These are phyloP conservation scores for Tephrocybe sp. DNA, from an alignment of 768 basidiomycete species.

Conservation along the genomic window DNA sequence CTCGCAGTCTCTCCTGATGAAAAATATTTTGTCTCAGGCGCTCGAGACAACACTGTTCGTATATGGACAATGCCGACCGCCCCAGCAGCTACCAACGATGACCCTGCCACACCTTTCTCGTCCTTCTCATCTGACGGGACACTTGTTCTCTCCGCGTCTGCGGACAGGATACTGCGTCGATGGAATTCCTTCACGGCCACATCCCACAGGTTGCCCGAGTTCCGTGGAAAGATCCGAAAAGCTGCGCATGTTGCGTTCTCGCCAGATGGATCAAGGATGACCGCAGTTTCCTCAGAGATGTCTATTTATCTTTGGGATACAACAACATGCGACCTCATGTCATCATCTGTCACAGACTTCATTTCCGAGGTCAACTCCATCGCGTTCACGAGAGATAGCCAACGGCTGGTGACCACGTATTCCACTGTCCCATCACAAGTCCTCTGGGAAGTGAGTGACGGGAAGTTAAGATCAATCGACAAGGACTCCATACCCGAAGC, in stretches of 20 bases:
- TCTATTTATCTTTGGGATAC: slow-evolving; percentile 8
- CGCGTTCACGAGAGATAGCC: neutral
- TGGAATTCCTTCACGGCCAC: neutral
- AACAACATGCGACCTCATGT: neutral
- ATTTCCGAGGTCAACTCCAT: slow-evolving; percentile 2
- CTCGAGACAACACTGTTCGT: slow-evolving; percentile 22
- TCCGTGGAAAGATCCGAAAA: neutral
- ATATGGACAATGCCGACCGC: slow-evolving; percentile 23
- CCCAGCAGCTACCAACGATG: neutral
- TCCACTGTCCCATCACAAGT: neutral
- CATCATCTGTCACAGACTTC: slow-evolving; percentile 1
- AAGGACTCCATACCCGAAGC: neutral
- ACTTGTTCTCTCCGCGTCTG: neutral
- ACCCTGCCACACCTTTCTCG: neutral
- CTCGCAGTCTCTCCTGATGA: slow-evolving; percentile 22
- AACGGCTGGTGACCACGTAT: neutral
- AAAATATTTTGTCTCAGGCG: slow-evolving; percentile 18
- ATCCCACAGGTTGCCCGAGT: neutral
- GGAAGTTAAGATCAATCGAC: neutral
- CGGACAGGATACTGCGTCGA: neutral
- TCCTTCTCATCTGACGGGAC: neutral
- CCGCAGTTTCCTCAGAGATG: slow-evolving; percentile 3
- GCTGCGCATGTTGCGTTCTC: slow-evolving; percentile 5
- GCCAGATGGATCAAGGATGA: slow-evolving; percentile 1
- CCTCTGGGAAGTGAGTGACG: neutral